A percentile compares a stretch with the other conserved stretches of the same genome.
Evolutionary conservation across 345 rosid species (phyloP).

Genomic region (Linum lewisii): DNA sequence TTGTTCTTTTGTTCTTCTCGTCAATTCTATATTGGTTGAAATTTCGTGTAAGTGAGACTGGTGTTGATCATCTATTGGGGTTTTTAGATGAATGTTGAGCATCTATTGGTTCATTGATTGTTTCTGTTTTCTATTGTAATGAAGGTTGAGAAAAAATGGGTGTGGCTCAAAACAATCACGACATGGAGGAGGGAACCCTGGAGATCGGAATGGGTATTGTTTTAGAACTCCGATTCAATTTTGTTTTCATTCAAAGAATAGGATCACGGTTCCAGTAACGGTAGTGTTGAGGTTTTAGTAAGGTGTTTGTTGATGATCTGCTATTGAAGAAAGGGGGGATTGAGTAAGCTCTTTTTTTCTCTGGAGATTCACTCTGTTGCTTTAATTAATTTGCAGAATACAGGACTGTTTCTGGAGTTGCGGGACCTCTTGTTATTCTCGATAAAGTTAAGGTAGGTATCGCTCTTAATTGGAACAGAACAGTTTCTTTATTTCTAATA

Average conservation of each 20-base stretch:
- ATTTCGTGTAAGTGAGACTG: neutral
- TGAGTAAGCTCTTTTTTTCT: neutral
- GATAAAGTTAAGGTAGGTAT: slow-evolving; percentile 82
- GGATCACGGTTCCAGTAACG: neutral
- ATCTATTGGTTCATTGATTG: neutral
- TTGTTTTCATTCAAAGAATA: neutral
- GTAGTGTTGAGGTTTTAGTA: neutral
- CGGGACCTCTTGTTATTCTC: slow-evolving; percentile 91
- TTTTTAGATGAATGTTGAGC: neutral
- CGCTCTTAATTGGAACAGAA: neutral
- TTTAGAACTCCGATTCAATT: neutral
- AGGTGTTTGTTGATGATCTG: slow-evolving; percentile 5
- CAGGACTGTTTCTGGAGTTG: slow-evolving; percentile 95
- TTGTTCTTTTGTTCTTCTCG: neutral
- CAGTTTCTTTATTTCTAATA: neutral
- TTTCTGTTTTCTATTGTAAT: neutral
- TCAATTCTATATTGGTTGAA: neutral
- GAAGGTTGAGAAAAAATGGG: slow-evolving; percentile 35
- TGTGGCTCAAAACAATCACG: slow-evolving; percentile 34
- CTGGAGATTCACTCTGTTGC: neutral
- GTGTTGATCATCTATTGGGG: neutral
- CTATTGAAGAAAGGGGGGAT: slow-evolving; percentile 6
- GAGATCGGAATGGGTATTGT: slow-evolving; percentile 87
- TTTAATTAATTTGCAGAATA: slow-evolving; percentile 44
- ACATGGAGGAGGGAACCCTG: slow-evolving; percentile 60